These are phyloP conservation scores for Exophiala alcalophila DNA, from an alignment of 2,329 filamentous ascomycete genomes.

Conservation along the genomic window DNA sequence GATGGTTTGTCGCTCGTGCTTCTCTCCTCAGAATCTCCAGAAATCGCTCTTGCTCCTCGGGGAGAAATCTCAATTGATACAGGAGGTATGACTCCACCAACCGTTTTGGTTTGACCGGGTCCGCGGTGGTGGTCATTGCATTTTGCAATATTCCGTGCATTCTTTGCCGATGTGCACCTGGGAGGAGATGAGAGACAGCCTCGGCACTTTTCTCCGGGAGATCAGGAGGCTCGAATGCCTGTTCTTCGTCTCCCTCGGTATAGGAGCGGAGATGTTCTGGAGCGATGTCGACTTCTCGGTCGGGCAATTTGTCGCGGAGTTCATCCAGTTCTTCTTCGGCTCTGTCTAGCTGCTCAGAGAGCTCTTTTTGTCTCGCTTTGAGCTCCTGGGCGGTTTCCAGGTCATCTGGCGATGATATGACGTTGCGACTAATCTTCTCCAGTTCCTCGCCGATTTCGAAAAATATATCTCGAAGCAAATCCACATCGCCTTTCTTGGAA, in stretches of 20 bases:
- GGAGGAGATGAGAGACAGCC: too few relatives aligned
- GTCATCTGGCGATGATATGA: too few relatives aligned
- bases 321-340: constrained; percentile 6
- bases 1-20: too few relatives aligned
- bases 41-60: background rate
- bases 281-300: constrained; percentile 9
- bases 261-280: constrained; percentile 4
- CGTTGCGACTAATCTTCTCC: background rate
- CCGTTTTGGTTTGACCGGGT: background rate
- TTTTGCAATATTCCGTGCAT: too few relatives aligned
- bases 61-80: constrained; percentile 2
- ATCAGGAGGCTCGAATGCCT: too few relatives aligned
- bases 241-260: too few relatives aligned
- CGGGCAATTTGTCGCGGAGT: constrained; percentile 9
- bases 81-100: constrained; percentile 12
- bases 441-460: constrained; percentile 3
- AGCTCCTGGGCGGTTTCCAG: background rate
- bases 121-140: too few relatives aligned
- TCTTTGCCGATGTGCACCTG: too few relatives aligned
- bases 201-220: too few relatives aligned
- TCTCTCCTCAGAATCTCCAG: too few relatives aligned
- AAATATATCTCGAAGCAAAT: constrained; percentile 7
- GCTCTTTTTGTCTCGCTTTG: constrained; percentile 1
- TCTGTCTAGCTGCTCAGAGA: background rate
- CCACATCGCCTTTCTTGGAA: constrained; percentile 13